Percentiles rank a stretch among this genome's conserved stretches.
Conservation (phyloP, 352 stramenopile genomes). For the Pythium monospermum region DNA sequence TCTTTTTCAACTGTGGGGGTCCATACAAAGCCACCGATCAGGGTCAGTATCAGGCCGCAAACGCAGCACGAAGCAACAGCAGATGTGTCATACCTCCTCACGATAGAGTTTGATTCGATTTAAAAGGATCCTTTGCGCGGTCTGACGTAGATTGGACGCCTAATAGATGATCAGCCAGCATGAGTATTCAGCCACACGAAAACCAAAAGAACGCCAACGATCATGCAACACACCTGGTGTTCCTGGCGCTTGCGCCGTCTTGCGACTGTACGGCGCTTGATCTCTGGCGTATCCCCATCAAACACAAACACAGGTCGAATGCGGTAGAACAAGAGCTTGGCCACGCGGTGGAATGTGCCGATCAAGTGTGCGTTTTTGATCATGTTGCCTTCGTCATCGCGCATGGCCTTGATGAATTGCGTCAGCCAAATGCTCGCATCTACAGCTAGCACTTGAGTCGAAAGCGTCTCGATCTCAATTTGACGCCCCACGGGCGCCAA, state of each 20-base stretch:
- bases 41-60: background rate
- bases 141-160: conserved; percentile 84
- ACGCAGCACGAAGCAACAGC: background rate
- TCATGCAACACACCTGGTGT: conserved; percentile 30
- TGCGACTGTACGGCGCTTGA: conserved; percentile 91
- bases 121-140: conserved; percentile 93
- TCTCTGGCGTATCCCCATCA: conserved; percentile 95
- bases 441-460: conserved; percentile 93
- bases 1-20: conserved; percentile 73
- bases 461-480: conserved; percentile 98
- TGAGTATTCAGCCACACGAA: no score
- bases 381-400: conserved; percentile 93
- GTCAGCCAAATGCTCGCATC: conserved; percentile 99
- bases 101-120: conserved; percentile 75
- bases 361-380: conserved; percentile 95
- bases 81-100: conserved; percentile 32
- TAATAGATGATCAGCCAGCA: no score
- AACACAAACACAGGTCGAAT: conserved; percentile 99
- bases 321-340: conserved; percentile 93
- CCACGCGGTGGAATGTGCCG: conserved; percentile 92
- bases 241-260: conserved; percentile 61
- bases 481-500: conserved; percentile 94
- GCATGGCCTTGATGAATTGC: conserved; percentile 99
- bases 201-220: no score
- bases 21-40: background rate